These are phyloP conservation scores for Maudiozyma turicensis DNA, from an alignment of 805 yeast species.

Conservation along the genomic window DNA sequence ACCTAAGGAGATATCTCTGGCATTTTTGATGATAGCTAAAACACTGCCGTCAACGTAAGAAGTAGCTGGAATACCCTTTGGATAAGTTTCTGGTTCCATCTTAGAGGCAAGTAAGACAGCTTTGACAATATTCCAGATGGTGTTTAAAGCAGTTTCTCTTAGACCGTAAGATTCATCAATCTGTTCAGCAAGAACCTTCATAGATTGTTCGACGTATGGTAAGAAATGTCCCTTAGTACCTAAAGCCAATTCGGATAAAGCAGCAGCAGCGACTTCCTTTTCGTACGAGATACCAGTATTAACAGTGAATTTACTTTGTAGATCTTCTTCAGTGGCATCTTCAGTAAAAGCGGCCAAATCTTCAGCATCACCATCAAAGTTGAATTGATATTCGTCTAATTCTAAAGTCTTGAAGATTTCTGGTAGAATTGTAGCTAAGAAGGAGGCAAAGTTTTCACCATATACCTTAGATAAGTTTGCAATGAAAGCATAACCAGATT, in stretches of 20 bases:
- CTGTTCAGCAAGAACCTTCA: constrained; percentile 56
- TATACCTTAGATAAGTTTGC: constrained; percentile 92
- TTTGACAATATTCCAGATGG: constrained; percentile 74
- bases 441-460: constrained; percentile 80
- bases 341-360: constrained; percentile 35
- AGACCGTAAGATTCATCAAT: constrained; percentile 82
- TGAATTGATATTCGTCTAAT: constrained; percentile 74
- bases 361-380: constrained; percentile 45
- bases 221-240: constrained; percentile 79
- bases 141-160: constrained; percentile 73
- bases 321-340: constrained; percentile 49
- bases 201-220: constrained; percentile 62
- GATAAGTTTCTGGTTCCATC: constrained; percentile 41
- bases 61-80: constrained; percentile 53
- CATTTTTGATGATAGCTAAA: constrained; percentile 50
- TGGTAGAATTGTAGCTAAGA: constrained; percentile 74
- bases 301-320: constrained; percentile 67
- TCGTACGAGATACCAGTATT: constrained; percentile 94
- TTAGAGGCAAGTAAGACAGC: constrained; percentile 50
- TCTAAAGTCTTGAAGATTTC: constrained; percentile 73
- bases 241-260: constrained; percentile 75
- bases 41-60: constrained; percentile 52
- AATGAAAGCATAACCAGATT: constrained; percentile 88
- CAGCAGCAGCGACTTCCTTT: constrained; percentile 90
- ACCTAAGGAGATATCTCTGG: constrained; percentile 55